A percentile compares a stretch with the other conserved stretches of the same genome.
These are phyloP conservation scores for Aspergillus ustus DNA, from an alignment of 2,329 filamentous ascomycete species.

Conservation along the genomic window DNA sequence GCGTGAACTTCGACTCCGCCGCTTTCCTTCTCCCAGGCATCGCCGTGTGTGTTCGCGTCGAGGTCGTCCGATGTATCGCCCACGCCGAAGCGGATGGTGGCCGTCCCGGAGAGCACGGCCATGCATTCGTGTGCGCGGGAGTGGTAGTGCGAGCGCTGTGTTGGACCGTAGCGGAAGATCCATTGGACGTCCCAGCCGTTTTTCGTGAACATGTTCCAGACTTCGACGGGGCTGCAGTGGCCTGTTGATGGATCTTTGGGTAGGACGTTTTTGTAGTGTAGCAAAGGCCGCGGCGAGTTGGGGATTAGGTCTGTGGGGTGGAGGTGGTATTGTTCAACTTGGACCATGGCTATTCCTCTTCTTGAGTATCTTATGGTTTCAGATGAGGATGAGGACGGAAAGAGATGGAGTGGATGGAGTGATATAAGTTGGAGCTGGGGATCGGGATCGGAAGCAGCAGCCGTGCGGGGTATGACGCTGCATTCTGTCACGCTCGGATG, in stretches of 20 bases:
- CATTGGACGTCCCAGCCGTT: constrained; percentile 61
- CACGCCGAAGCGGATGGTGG: constrained; percentile 60
- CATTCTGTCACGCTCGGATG: too few relatives aligned
- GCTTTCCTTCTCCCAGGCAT: constrained; percentile 46
- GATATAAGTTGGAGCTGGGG: too few relatives aligned
- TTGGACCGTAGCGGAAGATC: constrained; percentile 62
- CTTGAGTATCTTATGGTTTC: too few relatives aligned
- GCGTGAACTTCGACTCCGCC: constrained; percentile 55
- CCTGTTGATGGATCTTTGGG: constrained; percentile 8
- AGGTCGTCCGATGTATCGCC: constrained; percentile 46
- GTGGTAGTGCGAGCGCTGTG: constrained; percentile 63
- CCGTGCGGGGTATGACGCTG: too few relatives aligned
- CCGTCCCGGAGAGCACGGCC: constrained; percentile 58
- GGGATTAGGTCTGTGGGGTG: constrained; percentile 53
- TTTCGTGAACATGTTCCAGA: constrained; percentile 51
- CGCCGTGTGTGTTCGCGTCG: constrained; percentile 20
- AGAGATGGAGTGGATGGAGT: too few relatives aligned
- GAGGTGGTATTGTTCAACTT: constrained; percentile 35
- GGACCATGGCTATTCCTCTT: not conserved
- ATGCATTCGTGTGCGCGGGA: constrained; percentile 62
- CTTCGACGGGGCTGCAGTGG: constrained; percentile 27
- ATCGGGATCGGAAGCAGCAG: too few relatives aligned
- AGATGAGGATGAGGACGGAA: too few relatives aligned
- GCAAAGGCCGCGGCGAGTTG: constrained; percentile 57
- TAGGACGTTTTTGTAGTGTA: constrained; percentile 57